Evolutionary conservation across 225 moss, liverwort and hornwort genomes (phyloP).

Genomic region (Marchantia polymorpha): DNA sequence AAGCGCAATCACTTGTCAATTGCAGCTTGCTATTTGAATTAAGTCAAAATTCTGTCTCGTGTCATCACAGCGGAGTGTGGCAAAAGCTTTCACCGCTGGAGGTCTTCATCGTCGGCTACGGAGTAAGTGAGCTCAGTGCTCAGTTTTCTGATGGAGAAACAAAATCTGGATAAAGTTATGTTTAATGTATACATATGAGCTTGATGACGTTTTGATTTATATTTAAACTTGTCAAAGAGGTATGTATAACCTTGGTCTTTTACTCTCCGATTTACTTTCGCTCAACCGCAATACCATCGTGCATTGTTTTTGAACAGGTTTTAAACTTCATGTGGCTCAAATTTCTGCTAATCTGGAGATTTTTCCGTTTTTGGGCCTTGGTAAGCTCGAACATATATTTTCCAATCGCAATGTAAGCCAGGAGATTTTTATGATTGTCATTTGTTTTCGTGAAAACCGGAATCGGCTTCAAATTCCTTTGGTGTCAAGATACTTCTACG

Average conservation of each 20-base stretch:
- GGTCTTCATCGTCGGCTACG: constrained; percentile 88
- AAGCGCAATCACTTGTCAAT: neutral
- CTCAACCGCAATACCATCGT: neutral
- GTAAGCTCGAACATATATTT: constrained; percentile 25
- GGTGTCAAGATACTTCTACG: neutral
- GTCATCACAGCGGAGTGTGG: constrained; percentile 81
- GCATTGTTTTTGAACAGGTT: constrained; percentile 45
- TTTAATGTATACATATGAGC: neutral
- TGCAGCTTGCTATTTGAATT: neutral
- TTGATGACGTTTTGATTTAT: neutral
- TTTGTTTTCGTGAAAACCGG: neutral
- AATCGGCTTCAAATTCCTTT: neutral
- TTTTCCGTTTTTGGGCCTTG: constrained; percentile 97
- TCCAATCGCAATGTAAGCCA: neutral
- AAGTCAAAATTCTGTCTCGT: neutral
- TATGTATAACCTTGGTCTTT: too few species aligned
- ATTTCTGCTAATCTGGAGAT: constrained; percentile 95
- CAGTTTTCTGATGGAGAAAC: neutral
- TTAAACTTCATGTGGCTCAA: constrained; percentile 99
- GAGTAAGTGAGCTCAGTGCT: constrained; percentile 45
- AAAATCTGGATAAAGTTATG: neutral
- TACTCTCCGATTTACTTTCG: neutral
- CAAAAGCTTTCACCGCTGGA: constrained; percentile 79
- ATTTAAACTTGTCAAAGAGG: too few species aligned
- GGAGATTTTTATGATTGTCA: neutral